Evolutionary conservation across 2,329 filamentous ascomycete genomes (phyloP).

Genomic region (Epichloe scottii): DNA sequence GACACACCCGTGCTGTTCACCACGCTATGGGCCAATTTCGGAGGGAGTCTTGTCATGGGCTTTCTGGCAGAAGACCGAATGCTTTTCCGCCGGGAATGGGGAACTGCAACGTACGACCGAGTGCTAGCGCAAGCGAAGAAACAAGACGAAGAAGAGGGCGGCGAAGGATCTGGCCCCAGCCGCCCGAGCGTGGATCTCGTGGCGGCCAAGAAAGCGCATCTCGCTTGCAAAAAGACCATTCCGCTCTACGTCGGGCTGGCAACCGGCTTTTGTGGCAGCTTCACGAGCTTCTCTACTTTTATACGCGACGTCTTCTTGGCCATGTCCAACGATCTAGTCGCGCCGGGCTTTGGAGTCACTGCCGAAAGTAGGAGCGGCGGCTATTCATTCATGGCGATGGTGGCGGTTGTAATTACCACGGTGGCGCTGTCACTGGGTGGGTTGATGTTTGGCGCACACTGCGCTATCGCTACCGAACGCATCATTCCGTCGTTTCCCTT

Average conservation of each 20-base stretch:
- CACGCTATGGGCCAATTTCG: constrained; percentile 80
- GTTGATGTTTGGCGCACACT: constrained; percentile 60
- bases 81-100: constrained; percentile 61
- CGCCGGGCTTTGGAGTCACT: constrained; percentile 23
- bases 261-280: constrained; percentile 79
- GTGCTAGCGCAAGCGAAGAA: constrained; percentile 18
- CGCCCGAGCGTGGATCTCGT: constrained; percentile 21
- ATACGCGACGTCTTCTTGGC: constrained; percentile 70
- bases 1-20: constrained; percentile 62
- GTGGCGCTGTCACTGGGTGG: constrained; percentile 57
- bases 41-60: constrained; percentile 70
- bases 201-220: constrained; percentile 43
- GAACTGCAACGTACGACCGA: constrained; percentile 27
- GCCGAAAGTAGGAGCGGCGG: constrained; percentile 49
- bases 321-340: constrained; percentile 56
- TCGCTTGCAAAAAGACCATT: constrained; percentile 66
- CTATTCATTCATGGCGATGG: constrained; percentile 69
- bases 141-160: constrained; percentile 26
- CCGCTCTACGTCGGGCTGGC: constrained; percentile 79
- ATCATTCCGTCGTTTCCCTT: constrained; percentile 50
- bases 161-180: constrained; percentile 6
- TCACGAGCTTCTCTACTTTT: constrained; percentile 83
- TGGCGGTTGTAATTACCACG: constrained; percentile 64
- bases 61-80: constrained; percentile 70
- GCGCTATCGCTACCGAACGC: constrained; percentile 50